phyloP scores from a whole-genome alignment of 768 basidiomycete species.

The Nevesoporus exiguus region DNA sequence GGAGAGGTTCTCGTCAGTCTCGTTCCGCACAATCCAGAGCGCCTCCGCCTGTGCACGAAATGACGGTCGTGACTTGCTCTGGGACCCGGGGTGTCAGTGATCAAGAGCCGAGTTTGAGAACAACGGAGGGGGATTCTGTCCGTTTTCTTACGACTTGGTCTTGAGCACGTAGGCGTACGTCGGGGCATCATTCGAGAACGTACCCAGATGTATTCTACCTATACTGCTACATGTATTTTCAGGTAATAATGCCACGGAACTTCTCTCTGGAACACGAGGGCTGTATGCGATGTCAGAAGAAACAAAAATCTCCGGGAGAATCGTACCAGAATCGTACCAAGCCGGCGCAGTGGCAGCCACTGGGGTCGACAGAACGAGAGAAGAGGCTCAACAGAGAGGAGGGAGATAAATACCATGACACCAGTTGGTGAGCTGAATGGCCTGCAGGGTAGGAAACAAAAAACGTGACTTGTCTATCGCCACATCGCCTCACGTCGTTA shows the following conservation, averaged over 20 bases:
- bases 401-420: conserved; percentile 14
- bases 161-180: not conserved
- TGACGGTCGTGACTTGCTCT: too few relatives aligned
- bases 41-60: not conserved
- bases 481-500: conserved; percentile 5
- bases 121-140: too few relatives aligned
- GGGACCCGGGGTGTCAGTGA: too few relatives aligned
- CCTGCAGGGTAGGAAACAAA: conserved; percentile 11
- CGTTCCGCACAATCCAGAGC: not conserved
- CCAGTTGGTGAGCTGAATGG: conserved; percentile 15
- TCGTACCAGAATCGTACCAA: conserved; percentile 15
- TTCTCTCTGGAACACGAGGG: conserved; percentile 21
- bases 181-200: not conserved
- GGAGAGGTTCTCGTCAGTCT: not conserved
- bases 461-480: conserved; percentile 7
- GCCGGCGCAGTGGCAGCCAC: conserved; percentile 16
- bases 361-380: not conserved
- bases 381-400: not conserved
- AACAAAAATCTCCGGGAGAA: too few relatives aligned
- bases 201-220: conserved; percentile 23
- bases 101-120: too few relatives aligned
- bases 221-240: not conserved
- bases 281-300: conserved; percentile 6
- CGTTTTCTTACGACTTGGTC: too few relatives aligned
- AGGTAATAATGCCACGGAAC: not conserved